Conservation (phyloP, 2,329 filamentous ascomycete species). For the Aspergillus arachidicola region DNA sequence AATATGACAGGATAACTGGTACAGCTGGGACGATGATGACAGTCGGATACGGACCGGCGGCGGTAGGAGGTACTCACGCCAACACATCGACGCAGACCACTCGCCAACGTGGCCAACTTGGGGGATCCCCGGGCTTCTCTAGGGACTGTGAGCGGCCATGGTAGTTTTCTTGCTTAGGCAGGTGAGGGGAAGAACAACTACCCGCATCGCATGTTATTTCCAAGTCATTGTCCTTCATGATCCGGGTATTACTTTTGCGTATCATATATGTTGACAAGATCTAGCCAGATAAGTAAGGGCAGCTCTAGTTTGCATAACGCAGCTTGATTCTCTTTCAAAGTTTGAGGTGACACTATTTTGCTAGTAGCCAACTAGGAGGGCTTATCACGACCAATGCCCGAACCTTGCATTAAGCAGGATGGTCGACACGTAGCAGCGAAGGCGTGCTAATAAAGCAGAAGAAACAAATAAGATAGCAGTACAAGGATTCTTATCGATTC, state of each 20-base stretch:
- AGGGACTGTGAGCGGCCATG: neutral
- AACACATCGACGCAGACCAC: too few relatives aligned
- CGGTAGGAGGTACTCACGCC: too few relatives aligned
- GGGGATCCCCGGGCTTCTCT: neutral
- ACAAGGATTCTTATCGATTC: neutral
- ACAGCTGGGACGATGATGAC: neutral
- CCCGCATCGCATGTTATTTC: neutral
- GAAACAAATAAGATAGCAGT: neutral
- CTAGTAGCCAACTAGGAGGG: neutral
- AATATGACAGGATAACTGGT: neutral
- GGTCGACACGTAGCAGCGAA: neutral
- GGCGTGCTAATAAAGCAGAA: neutral
- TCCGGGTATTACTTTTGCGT: neutral
- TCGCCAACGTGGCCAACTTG: neutral
- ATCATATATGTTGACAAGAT: fast-evolving
- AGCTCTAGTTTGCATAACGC: neutral
- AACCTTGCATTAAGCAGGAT: neutral
- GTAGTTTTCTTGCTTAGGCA: neutral
- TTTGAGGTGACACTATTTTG: neutral
- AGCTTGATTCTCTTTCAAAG: neutral
- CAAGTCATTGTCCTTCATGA: neutral
- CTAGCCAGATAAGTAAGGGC: neutral
- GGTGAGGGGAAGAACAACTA: neutral
- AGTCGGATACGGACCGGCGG: neutral
- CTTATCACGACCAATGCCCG: neutral